Evolutionary conservation across 352 stramenopile genomes (phyloP).

Genomic region (Globisporangium alternatum): DNA sequence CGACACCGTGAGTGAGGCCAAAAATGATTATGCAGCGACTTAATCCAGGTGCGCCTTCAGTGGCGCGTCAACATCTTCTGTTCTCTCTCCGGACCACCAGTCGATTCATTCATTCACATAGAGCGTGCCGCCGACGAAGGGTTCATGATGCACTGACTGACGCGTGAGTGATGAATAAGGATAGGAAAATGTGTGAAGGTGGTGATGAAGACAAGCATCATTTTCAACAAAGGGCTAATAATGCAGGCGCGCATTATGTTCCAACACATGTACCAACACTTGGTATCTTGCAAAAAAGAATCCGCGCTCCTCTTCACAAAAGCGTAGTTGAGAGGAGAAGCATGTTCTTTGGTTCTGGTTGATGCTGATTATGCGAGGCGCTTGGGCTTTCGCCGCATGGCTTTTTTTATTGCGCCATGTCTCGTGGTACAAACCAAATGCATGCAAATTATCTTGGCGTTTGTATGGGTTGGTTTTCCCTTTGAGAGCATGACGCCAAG

Average conservation of each 20-base stretch:
- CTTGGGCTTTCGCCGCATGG: background rate
- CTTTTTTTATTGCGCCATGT: constrained; percentile 1
- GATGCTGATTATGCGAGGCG: background rate
- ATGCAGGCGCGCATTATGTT: too few relatives aligned
- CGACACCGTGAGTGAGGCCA: too few relatives aligned
- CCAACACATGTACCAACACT: too few relatives aligned
- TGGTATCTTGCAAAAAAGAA: too few relatives aligned
- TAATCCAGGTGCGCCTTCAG: background rate
- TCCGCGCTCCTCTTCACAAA: background rate
- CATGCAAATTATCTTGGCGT: background rate
- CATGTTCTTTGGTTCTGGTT: background rate
- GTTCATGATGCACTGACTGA: background rate
- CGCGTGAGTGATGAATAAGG: too few relatives aligned
- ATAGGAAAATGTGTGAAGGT: too few relatives aligned
- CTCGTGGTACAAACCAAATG: background rate
- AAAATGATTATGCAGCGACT: constrained; percentile 14
- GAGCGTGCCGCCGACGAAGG: background rate
- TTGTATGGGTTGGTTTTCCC: background rate
- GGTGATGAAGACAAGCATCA: too few relatives aligned
- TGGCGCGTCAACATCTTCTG: constrained; percentile 8
- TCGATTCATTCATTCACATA: background rate
- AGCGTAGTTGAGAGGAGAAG: background rate
- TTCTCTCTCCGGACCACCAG: background rate
- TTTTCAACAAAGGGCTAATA: too few relatives aligned
- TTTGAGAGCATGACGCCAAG: background rate